Base-by-base conservation (phyloP, 176 grass and related monocot species). In the Ensete glaucum region DNA sequence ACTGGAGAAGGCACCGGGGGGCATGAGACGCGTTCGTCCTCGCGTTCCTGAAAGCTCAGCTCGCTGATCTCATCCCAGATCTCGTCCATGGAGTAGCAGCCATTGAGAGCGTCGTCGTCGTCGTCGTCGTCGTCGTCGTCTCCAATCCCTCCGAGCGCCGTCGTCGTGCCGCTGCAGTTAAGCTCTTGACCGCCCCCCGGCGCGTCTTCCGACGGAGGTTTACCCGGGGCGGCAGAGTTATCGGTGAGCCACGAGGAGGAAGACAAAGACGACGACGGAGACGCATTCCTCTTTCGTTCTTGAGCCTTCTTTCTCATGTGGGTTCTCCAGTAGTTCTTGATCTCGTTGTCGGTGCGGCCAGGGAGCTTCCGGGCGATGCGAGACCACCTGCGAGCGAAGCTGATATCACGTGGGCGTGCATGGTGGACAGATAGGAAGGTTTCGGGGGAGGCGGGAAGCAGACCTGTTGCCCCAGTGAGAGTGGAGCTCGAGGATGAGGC, bases 301-400 rank as follows among this genome's bases (percentile, higher is more conserved):
- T 92, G 89, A 0, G 89, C 93, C 65, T 86, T 85, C 87, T 92
- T 96, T 70, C 93, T 72, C 81, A 74, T 85, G 74, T 92, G 93
- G 1, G 89, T 96, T 77, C 93, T 82, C 93, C 93, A 96, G 83
- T 88, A 96, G 83, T 96, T 96, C 89, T 96, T 96, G 82, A 96
- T 96, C 89, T 96, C 93, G 64, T 96, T 96, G 82, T 96, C 93
- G 8, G 93, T 96, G 79, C 93, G 93, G 1, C 93, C 93, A 1
- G 93, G 89, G 2, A 96, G 93, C 65, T 81, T 92, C 15, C 87
- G 84, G 1, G 93, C 93, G 66, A 96, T 96, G 13, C 87, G 75
- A 0, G 93, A 96, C 93, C 93, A 96, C 21, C 85, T 58, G 52
- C 19, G 15, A 20, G 19, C 1, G 12, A 34, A 29, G 57, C 15